A percentile compares a stretch with the other conserved stretches of the same genome.
These are phyloP conservation scores for Brassica balearica DNA, from an alignment of 441 rosid species.

Conservation along the genomic window DNA sequence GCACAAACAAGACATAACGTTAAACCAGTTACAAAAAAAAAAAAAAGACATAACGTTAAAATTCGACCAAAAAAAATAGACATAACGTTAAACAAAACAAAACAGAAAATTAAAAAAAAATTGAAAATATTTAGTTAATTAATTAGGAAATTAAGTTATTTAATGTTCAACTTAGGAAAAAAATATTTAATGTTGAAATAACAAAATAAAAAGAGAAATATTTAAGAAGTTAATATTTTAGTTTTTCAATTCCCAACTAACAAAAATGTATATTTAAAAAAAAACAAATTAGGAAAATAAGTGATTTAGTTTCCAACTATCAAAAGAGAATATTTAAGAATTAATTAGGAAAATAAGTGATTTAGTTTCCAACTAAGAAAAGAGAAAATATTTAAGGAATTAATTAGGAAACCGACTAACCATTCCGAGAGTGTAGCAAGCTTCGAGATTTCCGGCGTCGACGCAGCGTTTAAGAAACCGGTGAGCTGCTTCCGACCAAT, in stretches of 20 bases:
- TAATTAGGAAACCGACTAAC: conserved; percentile 40
- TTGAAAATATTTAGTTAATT: neutral
- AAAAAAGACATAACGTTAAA: neutral
- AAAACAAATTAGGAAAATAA: neutral
- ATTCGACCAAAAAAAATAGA: too few species aligned
- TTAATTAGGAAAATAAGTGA: neutral
- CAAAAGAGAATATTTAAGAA: neutral
- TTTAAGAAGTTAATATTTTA: neutral
- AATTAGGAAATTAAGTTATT: too few species aligned
- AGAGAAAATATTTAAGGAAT: neutral
- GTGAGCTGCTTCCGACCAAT: conserved; percentile 83
- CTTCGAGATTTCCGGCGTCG: conserved; percentile 86
- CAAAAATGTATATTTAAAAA: too few species aligned
- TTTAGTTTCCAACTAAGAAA: neutral
- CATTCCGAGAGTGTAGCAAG: conserved; percentile 93
- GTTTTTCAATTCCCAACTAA: neutral
- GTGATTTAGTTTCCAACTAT: neutral
- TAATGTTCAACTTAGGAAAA: neutral
- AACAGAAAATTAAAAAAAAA: neutral
- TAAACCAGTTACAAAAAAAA: neutral
- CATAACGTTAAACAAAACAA: too few species aligned
- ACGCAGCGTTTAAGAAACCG: conserved; percentile 79
- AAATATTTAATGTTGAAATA: neutral
- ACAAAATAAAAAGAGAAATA: neutral
- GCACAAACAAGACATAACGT: conserved; percentile 21